These are phyloP conservation scores for Ammopiptanthus mongolicus DNA, from an alignment of 306 rosid genomes.

Conservation along the genomic window DNA sequence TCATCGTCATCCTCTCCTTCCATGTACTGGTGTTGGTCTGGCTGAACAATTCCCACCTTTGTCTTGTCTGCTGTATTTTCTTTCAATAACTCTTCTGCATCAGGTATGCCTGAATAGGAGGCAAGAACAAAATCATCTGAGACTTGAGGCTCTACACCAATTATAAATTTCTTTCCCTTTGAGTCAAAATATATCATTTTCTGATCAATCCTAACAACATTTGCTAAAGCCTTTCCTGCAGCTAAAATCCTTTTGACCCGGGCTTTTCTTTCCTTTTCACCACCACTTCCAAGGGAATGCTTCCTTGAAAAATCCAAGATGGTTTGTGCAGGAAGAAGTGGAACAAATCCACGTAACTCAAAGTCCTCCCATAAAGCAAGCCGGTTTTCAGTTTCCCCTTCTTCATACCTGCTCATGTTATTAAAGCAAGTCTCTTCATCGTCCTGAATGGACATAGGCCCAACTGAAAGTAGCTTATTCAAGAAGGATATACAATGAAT, in stretches of 20 bases:
- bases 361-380: slow-evolving; percentile 94
- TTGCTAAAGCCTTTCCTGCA: slow-evolving; percentile 82
- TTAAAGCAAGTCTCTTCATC: slow-evolving; percentile 78
- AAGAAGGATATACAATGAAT: slow-evolving; percentile 52
- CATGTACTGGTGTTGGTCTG: slow-evolving; percentile 33
- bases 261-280: slow-evolving; percentile 67
- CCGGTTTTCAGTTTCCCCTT: slow-evolving; percentile 83
- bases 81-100: slow-evolving; percentile 30
- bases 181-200: slow-evolving; percentile 55
- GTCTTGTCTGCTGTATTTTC: slow-evolving; percentile 41
- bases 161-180: slow-evolving; percentile 56
- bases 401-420: slow-evolving; percentile 83
- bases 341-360: slow-evolving; percentile 88
- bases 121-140: slow-evolving; percentile 39
- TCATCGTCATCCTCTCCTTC: slow-evolving; percentile 94
- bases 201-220: slow-evolving; percentile 60
- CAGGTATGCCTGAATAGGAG: slow-evolving; percentile 30
- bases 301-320: slow-evolving; percentile 91
- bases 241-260: slow-evolving; percentile 76
- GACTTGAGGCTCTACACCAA: slow-evolving; percentile 53
- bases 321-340: slow-evolving; percentile 88
- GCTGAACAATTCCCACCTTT: slow-evolving; percentile 29
- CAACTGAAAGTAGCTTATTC: slow-evolving; percentile 65
- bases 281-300: slow-evolving; percentile 60
- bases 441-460: slow-evolving; percentile 45